Evolutionary conservation across 2,329 filamentous ascomycete genomes (phyloP).

Genomic region (Arthroderma sp.): DNA sequence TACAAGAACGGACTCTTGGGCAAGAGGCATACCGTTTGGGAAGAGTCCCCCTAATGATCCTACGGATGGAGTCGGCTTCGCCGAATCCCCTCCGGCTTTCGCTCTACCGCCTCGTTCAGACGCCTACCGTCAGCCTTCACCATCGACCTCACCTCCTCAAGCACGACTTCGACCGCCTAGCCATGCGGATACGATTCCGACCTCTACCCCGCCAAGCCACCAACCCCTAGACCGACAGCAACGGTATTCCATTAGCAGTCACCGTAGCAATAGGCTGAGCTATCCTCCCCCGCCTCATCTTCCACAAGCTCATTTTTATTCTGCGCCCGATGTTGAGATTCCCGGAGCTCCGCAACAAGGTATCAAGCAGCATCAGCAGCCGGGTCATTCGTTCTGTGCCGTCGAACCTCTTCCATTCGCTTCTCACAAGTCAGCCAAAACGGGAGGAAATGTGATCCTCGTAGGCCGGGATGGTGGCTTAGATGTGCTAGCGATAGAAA

Average conservation of each 20-base stretch:
- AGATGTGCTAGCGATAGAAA: slow-evolving; percentile 61
- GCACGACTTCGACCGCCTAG: slow-evolving; percentile 32
- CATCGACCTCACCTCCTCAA: slow-evolving; percentile 33
- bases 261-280: slow-evolving; percentile 20
- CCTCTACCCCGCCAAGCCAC: slow-evolving; percentile 27
- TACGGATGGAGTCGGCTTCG: slow-evolving; percentile 25
- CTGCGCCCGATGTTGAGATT: slow-evolving; percentile 59
- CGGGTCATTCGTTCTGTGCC: slow-evolving; percentile 61
- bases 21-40: slow-evolving; percentile 34
- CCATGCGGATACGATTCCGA: slow-evolving; percentile 30
- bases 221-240: slow-evolving; percentile 29
- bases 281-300: slow-evolving; percentile 55
- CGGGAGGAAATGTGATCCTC: slow-evolving; percentile 53
- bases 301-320: slow-evolving; percentile 65
- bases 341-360: slow-evolving; percentile 25
- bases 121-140: slow-evolving; percentile 31
- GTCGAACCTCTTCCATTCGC: slow-evolving; percentile 56
- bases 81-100: slow-evolving; percentile 31
- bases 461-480: slow-evolving; percentile 71
- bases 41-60: slow-evolving; percentile 34
- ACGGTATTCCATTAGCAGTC: slow-evolving; percentile 28
- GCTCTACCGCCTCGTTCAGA: slow-evolving; percentile 26
- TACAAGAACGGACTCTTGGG: slow-evolving; percentile 34
- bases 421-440: slow-evolving; percentile 31
- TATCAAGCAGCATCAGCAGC: not conserved